Evolutionary conservation across 345 rosid species (phyloP), one percentile per base, ranked within the genome.

Genomic region (Linum lewisii): DNA sequence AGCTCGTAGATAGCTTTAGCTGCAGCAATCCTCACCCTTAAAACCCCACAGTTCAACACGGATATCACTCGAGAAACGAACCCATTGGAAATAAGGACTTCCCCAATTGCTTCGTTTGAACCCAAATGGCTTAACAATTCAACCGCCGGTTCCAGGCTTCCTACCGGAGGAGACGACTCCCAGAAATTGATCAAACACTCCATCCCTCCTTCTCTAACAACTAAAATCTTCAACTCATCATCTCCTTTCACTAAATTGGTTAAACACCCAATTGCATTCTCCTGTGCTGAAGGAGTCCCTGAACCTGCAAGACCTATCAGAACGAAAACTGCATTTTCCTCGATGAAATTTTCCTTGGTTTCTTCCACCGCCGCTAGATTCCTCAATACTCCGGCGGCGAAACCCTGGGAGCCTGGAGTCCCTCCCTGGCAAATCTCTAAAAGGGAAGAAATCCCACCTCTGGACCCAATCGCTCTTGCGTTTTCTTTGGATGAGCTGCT

Each of bases 351-450:
- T 75, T 84, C 91, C 72, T 61, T 82, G 16, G 69, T 80, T 61
- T 92, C 98, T 5, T 34, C 24, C 36, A 83, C 74, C 0, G 61
- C 67, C 14, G 98, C 89, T 6, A 92, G 70, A 53, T 83, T 89
- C 64, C 79, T 81, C 78, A 92, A 72, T 4, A 89, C 98, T 3
- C 89, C 94, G 2, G 91, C 93, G 0, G 97, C 98, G 53, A 82
- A 81, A 52, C 79, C 95, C 63, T 86, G 98, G 0, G 97, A 84
- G 19, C 78, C 86, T 2, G 95, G 97, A 1, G 89, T 92, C 3
- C 98, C 98, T 0, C 36, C 82, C 63, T 74, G 81, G 66, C 98
- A 92, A 71, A 86, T 89, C 61, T 88, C 89, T 49, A 92, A 61
- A n/a, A n/a, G n/a, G n/a, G n/a, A n/a, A n/a, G n/a, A n/a, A n/a